Base-by-base conservation (phyloP, 805 yeast genomes). In the Ogataea naganishii region DNA sequence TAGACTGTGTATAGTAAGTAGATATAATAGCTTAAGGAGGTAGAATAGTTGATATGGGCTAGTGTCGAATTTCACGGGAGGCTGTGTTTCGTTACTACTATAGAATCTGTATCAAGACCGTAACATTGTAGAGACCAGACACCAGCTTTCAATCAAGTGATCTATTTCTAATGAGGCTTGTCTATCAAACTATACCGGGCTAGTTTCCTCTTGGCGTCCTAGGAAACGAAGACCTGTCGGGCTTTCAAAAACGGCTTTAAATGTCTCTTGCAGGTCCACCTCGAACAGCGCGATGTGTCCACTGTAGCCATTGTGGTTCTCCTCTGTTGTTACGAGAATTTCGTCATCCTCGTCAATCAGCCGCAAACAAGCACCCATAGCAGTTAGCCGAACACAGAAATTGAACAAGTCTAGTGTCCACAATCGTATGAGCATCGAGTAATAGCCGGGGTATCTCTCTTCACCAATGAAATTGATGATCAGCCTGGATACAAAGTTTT, bases 391-490 rank as follows among this genome's bases (percentile, higher is more conserved):
- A 15, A 30, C 35, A 40, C 18, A 29, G 21, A 35, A 46, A 30
- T 46, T 47, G 34, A 15, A 20, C 7, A 56, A 65, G 20, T 49
- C 43, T n/a, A n/a, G n/a, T n/a, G n/a, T n/a, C n/a, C n/a, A n/a
- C n/a, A n/a, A n/a, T n/a, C n/a, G n/a, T n/a, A n/a, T n/a, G n/a
- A n/a, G n/a, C n/a, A n/a, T n/a, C n/a, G n/a, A n/a, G n/a, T n/a
- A n/a, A n/a, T n/a, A 18, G 39, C 37, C 33, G 3, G 24, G 15
- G 30, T 46, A 51, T 24, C 37, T 33, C 8, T 34, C 17, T 27
- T 72, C 76, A 0, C 79, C 79, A 14, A 70, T 61, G 13, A 69
- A 39, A 36, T 66, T 69, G 16, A 69, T 29, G 3, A 60, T 41
- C 13, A 61, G 34, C n/a, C n/a, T n/a, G n/a, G n/a, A n/a, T n/a